Evolutionary conservation across 345 rosid species (phyloP), one percentile per base, ranked within the genome.

Genomic region (Gossypium thurberi): DNA sequence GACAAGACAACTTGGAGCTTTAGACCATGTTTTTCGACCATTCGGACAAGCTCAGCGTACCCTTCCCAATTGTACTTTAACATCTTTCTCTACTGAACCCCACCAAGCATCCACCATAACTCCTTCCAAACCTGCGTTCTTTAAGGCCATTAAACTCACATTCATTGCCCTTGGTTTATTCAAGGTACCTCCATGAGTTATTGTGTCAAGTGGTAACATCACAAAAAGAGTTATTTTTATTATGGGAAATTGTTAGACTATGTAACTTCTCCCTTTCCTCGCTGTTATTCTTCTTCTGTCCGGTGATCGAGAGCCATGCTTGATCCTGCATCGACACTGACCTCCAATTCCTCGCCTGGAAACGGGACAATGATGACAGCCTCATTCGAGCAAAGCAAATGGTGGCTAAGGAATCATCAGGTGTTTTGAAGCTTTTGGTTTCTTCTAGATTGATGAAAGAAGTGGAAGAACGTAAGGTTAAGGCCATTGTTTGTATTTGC

Each of bases 61-160:
- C 97, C 97, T 76, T 94, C 95, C 98, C 97, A 94, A 21, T 90
- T 94, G 78, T 94, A 92, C 74, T 85, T 87, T 66, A 87, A 75
- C 97, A 72, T 94, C 98, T 84, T 92, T 92, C 87, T 92, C 98
- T 1, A 90, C 97, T 81, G 92, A 56, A 12, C 98, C 98, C 98
- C 97, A 94, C 97, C 97, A 94, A 43, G 87, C 93, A 82, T 94
- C 98, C 69, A 92, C 97, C 98, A 94, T 94, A 1, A 90, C 92
- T 72, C 98, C 98, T 82, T 90, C 98, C 14, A 85, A 89, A 42
- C 98, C 97, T 10, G 97, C 97, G 65, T 92, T 88, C 84, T 89
- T 94, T 25, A 94, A 78, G 69, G 98, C 98, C 95, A 92, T 88
- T 81, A 94, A 83, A 44, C 97, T 90, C 42, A 89, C 97, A 63